Percentiles rank a stretch among this genome's conserved stretches.
Evolutionary conservation across 1,139 yeast genomes (phyloP).

Genomic region (Spathaspora sp.): DNA sequence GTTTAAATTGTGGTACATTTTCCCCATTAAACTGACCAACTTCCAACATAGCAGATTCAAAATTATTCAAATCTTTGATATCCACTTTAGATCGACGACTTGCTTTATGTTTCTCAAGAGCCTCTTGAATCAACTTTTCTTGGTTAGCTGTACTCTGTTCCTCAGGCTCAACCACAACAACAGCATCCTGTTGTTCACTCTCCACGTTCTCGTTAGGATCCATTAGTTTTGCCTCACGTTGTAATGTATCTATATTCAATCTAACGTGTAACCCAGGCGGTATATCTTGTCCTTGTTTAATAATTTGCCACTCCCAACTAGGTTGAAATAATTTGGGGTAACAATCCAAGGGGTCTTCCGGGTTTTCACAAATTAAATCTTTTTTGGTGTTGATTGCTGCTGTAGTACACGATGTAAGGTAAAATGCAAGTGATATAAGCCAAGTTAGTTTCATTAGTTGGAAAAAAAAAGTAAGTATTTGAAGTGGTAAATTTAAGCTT

Average conservation of each 20-base stretch:
- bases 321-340: conserved; percentile 67
- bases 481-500: not conserved
- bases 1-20: conserved; percentile 17
- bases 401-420: not conserved
- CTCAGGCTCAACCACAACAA: conserved; percentile 12
- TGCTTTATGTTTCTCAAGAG: conserved; percentile 3
- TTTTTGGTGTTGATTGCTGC: conserved; percentile 7
- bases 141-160: conserved; percentile 14
- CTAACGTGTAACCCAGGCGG: conserved; percentile 81
- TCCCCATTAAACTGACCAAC: conserved; percentile 15
- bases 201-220: conserved; percentile 25
- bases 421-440: not conserved
- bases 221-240: conserved; percentile 63
- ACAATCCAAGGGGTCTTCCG: conserved; percentile 49
- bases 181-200: conserved; percentile 13
- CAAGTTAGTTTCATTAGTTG: not conserved
- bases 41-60: conserved; percentile 29
- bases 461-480: not conserved
- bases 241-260: conserved; percentile 65
- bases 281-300: conserved; percentile 66
- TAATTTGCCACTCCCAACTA: conserved; percentile 62
- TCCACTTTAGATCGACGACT: conserved; percentile 15
- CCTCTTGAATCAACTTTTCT: conserved; percentile 8
- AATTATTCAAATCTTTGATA: conserved; percentile 24
- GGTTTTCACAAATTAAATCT: conserved; percentile 18